Conservation (phyloP, 1,139 yeast genomes). For the Yamadazyma triangularis region DNA sequence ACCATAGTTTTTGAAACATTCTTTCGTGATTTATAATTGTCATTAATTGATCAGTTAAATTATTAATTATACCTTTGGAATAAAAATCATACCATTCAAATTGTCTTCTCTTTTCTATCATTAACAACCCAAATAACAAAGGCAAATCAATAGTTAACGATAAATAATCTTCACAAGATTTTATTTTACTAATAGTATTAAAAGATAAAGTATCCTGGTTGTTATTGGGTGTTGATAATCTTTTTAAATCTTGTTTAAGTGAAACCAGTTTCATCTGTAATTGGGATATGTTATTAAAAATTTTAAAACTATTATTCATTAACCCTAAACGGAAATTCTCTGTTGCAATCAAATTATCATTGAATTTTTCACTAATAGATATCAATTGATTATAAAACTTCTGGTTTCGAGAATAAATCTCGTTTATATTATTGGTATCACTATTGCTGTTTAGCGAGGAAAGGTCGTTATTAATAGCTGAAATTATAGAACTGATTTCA, state of each 20-base stretch:
- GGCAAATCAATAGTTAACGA: constrained; percentile 72
- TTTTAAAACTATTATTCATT: constrained; percentile 16
- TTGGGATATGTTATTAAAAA: constrained; percentile 31
- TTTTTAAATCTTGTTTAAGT: constrained; percentile 27
- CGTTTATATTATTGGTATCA: not conserved
- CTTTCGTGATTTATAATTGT: constrained; percentile 56
- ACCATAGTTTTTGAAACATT: constrained; percentile 58
- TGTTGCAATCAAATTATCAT: constrained; percentile 4
- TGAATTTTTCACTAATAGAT: constrained; percentile 1
- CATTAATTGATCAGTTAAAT: constrained; percentile 58
- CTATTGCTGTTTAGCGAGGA: not conserved
- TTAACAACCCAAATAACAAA: constrained; percentile 68
- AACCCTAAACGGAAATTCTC: constrained; percentile 24
- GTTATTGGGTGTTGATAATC: constrained; percentile 10
- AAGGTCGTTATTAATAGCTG: not conserved
- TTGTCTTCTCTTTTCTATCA: constrained; percentile 69
- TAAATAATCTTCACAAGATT: constrained; percentile 41
- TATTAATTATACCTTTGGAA: constrained; percentile 45
- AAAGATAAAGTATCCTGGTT: constrained; percentile 8
- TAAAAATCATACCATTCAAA: constrained; percentile 60
- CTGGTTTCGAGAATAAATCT: constrained; percentile 1
- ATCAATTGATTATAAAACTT: not conserved
- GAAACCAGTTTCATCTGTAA: constrained; percentile 39
- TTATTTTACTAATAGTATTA: constrained; percentile 26
- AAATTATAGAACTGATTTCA: not conserved